Evolutionary conservation across 495 filamentous ascomycete genomes (phyloP).

Genomic region (Penicillium chermesinum): DNA sequence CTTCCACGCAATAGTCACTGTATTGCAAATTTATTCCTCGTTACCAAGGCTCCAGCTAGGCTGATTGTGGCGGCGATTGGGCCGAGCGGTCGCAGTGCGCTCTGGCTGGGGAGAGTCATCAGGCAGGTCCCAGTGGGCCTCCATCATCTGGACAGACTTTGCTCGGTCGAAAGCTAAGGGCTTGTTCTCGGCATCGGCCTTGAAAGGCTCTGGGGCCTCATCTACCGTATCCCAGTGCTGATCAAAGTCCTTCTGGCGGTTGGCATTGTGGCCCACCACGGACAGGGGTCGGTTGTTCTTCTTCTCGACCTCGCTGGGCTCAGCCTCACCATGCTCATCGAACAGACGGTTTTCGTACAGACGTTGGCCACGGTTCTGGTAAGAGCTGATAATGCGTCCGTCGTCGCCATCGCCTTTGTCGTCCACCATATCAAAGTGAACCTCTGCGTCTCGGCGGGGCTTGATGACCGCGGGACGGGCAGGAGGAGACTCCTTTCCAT

Average conservation of each 20-base stretch:
- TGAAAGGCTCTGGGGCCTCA: conserved; percentile 43
- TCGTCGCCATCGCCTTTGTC: conserved; percentile 22
- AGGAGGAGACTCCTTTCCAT: conserved; percentile 53
- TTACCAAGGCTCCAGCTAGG: conserved; percentile 20
- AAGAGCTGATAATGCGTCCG: conserved; percentile 36
- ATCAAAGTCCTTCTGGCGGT: conserved; percentile 68
- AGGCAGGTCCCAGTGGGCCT: conserved; percentile 58
- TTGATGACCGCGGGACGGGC: conserved; percentile 52
- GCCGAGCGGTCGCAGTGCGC: conserved; percentile 19
- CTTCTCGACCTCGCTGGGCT: conserved; percentile 21
- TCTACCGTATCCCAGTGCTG: conserved; percentile 67
- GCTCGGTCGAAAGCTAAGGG: conserved; percentile 36
- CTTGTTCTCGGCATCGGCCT: conserved; percentile 47
- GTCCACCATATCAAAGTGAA: conserved; percentile 72
- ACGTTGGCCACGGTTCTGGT: conserved; percentile 57
- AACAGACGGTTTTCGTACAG: conserved; percentile 75
- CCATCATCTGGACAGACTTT: conserved; percentile 56
- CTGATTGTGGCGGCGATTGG: conserved; percentile 22
- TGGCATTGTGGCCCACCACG: conserved; percentile 59
- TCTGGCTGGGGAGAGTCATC: conserved; percentile 53
- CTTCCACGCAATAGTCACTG: background rate
- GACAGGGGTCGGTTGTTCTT: conserved; percentile 41
- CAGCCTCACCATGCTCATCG: conserved; percentile 44
- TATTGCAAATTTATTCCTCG: conserved; percentile 11
- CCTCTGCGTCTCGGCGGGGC: conserved; percentile 69